Base-by-base conservation (phyloP, 176 grass and related monocot genomes). In the Melocanna baccifera region DNA sequence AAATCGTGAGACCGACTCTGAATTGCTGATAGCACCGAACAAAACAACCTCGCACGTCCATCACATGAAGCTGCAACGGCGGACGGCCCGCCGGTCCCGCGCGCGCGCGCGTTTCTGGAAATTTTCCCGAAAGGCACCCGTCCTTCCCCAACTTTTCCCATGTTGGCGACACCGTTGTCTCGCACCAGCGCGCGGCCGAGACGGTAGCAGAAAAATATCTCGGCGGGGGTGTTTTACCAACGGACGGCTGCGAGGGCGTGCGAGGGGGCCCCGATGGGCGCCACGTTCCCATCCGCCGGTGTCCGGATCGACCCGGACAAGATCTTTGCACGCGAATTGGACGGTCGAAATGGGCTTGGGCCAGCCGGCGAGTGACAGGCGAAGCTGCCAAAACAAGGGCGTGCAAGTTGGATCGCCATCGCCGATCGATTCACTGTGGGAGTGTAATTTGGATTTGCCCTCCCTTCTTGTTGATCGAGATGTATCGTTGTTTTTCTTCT, bases 191-290 rank as follows among this genome's bases (percentile, higher is more conserved):
- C 1, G 6, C 56, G 9, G 48, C 67, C 57, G 43, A 80, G 32
- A 64, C 82, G 37, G 69, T 50, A 41, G 77, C 71, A 67, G 36
- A 46, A 61, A 90, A 90, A 82, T 86, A 86, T 86, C 88, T 69
- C 64, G 25, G 1, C 23, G 19, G 19, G 10, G 36, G 51, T 2
- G 34, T 4, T 2, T 73, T 63, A 63, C 22, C 71, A 19, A 78
- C 78, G 83, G 71, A 77, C 83, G 83, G 77, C 65, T 25, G 12
- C 18, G 73, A 86, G 51, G n/a, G 62, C 61, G 12, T 4, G 7
- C 9, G 22, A 18, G 6, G 22, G 39, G 69, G 0, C 2, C 75
- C 67, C 37, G 57, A 88, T 79, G 87, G 58, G 67, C 81, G 59
- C 87, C 36, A 57, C 37, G 76, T 75, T 50, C 61, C 82, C 77